Evolutionary conservation across 768 basidiomycete species (phyloP), one percentile per base, ranked within the genome.

Genomic region (Glaciozyma martinii): DNA sequence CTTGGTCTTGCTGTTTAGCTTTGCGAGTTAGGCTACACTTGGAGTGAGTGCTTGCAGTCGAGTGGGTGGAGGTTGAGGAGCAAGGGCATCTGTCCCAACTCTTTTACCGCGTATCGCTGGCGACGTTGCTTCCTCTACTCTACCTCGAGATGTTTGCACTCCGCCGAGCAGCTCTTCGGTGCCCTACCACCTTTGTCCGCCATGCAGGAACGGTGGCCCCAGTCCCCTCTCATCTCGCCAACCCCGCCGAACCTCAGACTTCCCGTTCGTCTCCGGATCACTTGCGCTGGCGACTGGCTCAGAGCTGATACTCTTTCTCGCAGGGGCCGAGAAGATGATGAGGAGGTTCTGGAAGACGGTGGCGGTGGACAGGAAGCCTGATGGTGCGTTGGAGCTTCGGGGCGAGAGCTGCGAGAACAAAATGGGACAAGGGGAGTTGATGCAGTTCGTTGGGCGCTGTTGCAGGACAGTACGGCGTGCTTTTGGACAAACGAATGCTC

Each of bases 261-360:
- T 47, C 58, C 18, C 27, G 58, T 59, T 21, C 19, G 53, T 52
- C 50, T 16, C 50, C 16, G 29, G 25, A 27, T 3, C 3, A 4
- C 29, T 54, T 27, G 27, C 16, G 6, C 15, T 18, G 27, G 25
- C 15, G 6, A 10, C 29, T 5, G 10, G 6, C 16, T 5, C 53
- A 18, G 13, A 30, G 19, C 18, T 27, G 7, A 16, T 52, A 9
- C 25, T 52, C 25, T 27, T 7, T 30, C 56, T 56, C 65, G 12
- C 71, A 95, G 92, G 87, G 66, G 90, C 89, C 16, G 90, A 95
- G 77, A 82, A 84, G 46, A 88, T 89, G 2, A 79, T 89, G 76
- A 86, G 87, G 70, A 81, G 95, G 30, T 98, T 98, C 75, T 99
- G 95, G 95, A 92, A 91, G 74, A 83, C 82, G 0, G 95, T 93